Base-by-base conservation (phyloP, 2,329 filamentous ascomycete genomes). In the Penicillium palitans region DNA sequence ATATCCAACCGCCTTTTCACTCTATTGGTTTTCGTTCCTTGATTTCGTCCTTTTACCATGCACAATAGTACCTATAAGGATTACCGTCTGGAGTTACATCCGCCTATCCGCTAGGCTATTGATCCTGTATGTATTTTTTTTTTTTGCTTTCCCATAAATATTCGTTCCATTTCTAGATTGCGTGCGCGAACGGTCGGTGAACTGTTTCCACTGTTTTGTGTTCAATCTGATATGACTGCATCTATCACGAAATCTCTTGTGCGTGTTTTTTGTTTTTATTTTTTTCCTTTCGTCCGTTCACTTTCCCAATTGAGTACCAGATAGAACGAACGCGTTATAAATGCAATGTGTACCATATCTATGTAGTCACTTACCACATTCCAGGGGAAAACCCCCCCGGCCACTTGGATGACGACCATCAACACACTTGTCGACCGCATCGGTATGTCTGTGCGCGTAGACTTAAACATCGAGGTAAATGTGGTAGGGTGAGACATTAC, bases 371-470 rank as follows among this genome's bases (percentile, higher is more conserved):
- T 33, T 29, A 25, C 39, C 27, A 44, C 57, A 65, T 65, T 65
- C 61, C 39, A 45, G 21, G 29, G 44, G 33, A n/a, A 48, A 51
- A 15, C 3, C 25, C n/a, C 10, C 24, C 42, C 29, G 27, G 25
- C 51, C 53, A 55, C 21, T 60, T 52, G 45, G 39, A 44, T 46
- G 21, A 24, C 24, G n/a, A 29, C 52, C 50, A 35, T n/a, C 7
- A 48, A 21, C 45, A 37, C 53, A 52, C 33, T 6, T 6, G 15
- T 35, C 3, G 33, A 35, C 49, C 44, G 40, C 9, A 42, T 48
- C 50, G 57, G 62, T 17, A 60, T 65, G 57, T 60, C 57, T 59
- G 57, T 63, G 57, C 59, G 33, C 15, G 15, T n/a, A 19, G 13
- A 25, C 40, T 51, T 29, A 1, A 10, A 19, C 9, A 6, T 12